Conservation (phyloP, 176 grass and related monocot species). For the Elaeis guineensis region DNA sequence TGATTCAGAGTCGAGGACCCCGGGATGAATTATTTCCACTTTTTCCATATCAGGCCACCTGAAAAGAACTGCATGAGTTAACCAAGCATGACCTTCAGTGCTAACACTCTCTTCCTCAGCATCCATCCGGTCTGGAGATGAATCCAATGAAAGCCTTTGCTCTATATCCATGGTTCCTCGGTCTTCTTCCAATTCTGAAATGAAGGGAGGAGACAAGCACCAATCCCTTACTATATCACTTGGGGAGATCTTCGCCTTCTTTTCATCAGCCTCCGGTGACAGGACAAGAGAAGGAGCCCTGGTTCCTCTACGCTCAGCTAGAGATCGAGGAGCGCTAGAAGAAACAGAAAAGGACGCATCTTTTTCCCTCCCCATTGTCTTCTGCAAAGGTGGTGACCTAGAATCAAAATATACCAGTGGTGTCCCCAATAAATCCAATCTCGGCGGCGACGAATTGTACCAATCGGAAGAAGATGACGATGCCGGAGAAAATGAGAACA, state of each 20-base stretch:
- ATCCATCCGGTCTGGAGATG: conserved; percentile 14
- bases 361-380: conserved; percentile 17
- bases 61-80: conserved; percentile 36
- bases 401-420: conserved; percentile 3
- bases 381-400: not conserved
- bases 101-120: conserved; percentile 10
- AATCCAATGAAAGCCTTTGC: conserved; percentile 23
- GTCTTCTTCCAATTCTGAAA: conserved; percentile 39
- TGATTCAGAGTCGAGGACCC: conserved; percentile 37
- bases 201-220: conserved; percentile 39
- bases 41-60: conserved; percentile 38
- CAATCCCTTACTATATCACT: conserved; percentile 19
- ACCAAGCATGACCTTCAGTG: conserved; percentile 7
- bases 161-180: conserved; percentile 23
- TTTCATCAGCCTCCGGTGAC: conserved; percentile 8
- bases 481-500: conserved; percentile 20
- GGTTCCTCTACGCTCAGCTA: conserved; percentile 37
- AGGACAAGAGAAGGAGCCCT: conserved; percentile 24
- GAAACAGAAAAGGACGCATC: conserved; percentile 14
- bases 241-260: conserved; percentile 9
- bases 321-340: conserved; percentile 2
- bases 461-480: conserved; percentile 36
- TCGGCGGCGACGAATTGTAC: conserved; percentile 31
- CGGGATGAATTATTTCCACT: conserved; percentile 26
- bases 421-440: conserved; percentile 13